These are phyloP conservation scores for Cryptococcus sp. DNA, from an alignment of 1,284 basidiomycete species.

Conservation along the genomic window DNA sequence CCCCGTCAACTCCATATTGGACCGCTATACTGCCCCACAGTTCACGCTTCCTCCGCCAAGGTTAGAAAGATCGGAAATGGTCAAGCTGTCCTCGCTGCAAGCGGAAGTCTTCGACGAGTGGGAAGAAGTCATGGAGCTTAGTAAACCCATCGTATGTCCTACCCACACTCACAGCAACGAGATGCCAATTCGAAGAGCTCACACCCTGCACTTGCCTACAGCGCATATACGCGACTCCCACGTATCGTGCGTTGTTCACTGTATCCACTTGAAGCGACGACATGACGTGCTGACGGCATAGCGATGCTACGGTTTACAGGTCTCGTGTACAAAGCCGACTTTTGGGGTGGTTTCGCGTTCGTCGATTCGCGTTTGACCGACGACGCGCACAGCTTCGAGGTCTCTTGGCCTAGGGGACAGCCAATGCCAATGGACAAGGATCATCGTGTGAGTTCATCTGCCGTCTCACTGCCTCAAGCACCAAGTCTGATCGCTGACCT, in stretches of 20 bases:
- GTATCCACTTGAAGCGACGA: background rate
- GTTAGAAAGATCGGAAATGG: conserved; percentile 12
- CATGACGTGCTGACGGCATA: background rate
- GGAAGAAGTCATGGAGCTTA: conserved; percentile 8
- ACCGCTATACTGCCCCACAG: conserved; percentile 4
- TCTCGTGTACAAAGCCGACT: conserved; percentile 9
- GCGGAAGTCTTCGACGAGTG: background rate
- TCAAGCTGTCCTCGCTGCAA: conserved; percentile 10
- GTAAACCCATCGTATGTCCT: conserved; percentile 12
- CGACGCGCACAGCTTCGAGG: background rate
- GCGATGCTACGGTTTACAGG: background rate
- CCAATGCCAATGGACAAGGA: background rate
- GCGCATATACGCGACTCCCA: conserved; percentile 14
- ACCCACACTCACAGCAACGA: too few relatives aligned
- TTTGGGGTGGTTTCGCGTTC: background rate
- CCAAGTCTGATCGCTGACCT: background rate
- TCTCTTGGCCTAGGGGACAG: background rate
- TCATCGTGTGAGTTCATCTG: too few relatives aligned
- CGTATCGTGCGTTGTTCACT: conserved; percentile 7
- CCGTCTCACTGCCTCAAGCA: too few relatives aligned
- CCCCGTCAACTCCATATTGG: conserved; percentile 1
- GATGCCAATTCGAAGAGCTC: background rate
- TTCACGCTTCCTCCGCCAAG: conserved; percentile 13
- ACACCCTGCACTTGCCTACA: background rate
- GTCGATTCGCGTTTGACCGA: background rate